Percentiles rank a stretch among this genome's conserved stretches.
Evolutionary conservation across 345 rosid genomes (phyloP).

Genomic region (Limnanthes douglasii): DNA sequence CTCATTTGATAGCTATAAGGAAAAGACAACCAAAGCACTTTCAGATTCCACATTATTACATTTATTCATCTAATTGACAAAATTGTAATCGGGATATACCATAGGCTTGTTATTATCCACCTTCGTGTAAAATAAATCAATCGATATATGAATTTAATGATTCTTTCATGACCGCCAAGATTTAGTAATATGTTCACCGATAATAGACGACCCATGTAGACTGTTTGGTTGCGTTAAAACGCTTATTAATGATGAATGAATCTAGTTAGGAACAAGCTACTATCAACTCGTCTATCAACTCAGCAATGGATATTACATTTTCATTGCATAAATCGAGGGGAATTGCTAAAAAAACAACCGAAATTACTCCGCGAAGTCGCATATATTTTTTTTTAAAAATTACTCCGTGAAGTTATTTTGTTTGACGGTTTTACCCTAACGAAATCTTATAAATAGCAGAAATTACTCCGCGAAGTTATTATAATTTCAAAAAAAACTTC

Average conservation of each 20-base stretch:
- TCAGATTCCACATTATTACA: constrained; percentile 3
- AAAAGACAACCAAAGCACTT: constrained; percentile 11
- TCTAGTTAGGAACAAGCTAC: constrained; percentile 24
- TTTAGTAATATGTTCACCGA: constrained; percentile 6
- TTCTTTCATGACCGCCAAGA: constrained; percentile 13
- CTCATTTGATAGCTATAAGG: constrained; percentile 25
- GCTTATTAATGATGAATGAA: constrained; percentile 7
- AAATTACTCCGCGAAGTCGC: too few species aligned
- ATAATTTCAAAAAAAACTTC: too few species aligned
- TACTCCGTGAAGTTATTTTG: too few species aligned
- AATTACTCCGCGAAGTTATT: too few species aligned
- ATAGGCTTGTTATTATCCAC: constrained; percentile 9
- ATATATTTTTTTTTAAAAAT: too few species aligned
- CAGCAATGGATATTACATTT: constrained; percentile 48
- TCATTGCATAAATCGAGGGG: constrained; percentile 46
- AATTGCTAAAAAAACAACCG: too few species aligned
- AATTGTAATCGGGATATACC: constrained; percentile 13
- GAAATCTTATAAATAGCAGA: too few species aligned
- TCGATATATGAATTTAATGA: constrained; percentile 30
- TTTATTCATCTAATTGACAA: constrained; percentile 7
- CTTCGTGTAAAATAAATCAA: constrained; percentile 27
- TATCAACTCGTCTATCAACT: constrained; percentile 57
- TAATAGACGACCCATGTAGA: constrained; percentile 2
- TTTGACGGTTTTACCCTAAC: too few species aligned
- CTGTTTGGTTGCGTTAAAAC: constrained; percentile 10